Evolutionary conservation across 768 basidiomycete species (phyloP), one percentile per base, ranked within the genome.

Genomic region (Hypholoma sublateritium): DNA sequence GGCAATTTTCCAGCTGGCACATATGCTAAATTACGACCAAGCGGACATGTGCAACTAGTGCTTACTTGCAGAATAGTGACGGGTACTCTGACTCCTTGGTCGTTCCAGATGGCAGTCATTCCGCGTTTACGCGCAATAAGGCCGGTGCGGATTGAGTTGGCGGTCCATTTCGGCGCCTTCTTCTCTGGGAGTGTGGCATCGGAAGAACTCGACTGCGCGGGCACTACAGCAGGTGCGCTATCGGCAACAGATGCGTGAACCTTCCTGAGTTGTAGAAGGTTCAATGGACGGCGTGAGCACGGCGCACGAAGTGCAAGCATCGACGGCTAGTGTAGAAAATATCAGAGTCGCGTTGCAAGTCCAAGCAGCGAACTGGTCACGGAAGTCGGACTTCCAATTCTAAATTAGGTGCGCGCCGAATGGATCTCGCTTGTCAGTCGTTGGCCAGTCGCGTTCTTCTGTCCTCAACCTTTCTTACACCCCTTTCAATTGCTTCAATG

Each of bases 121-220:
- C 97, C 97, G 55, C 93, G 86, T 78, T 99, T 99, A 56, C 89
- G 83, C 22, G 94, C 96, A 70, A 99, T 89, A 59, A 97, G 78
- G 7, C 97, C 97, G 0, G 95, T 96, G 56, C 97, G 83, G 60
- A 90, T 82, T 6, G 93, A 94, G 58, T 81, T 78, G 46, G 95
- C 87, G 4, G 85, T 85, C 95, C 95, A 97, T 81, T 89, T 87
- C 11, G 9, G 28, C 9, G 28, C n/a, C n/a, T 77, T 58, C 37
- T 75, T 64, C 14, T 67, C 54, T 8, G 66, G 28, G 41, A 14
- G 19, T 41, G 57, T 58, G 21, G 65, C 21, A 62, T 63, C 51
- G 45, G 64, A 59, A 16, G 67, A 54, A 66, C 64, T 61, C 59
- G 72, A 53, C 64, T 72, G 51, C 43, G 46, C 44, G 3, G 58